Evolutionary conservation across 148 eudicot species (phyloP).

Genomic region (Nepenthes mirabilis): DNA sequence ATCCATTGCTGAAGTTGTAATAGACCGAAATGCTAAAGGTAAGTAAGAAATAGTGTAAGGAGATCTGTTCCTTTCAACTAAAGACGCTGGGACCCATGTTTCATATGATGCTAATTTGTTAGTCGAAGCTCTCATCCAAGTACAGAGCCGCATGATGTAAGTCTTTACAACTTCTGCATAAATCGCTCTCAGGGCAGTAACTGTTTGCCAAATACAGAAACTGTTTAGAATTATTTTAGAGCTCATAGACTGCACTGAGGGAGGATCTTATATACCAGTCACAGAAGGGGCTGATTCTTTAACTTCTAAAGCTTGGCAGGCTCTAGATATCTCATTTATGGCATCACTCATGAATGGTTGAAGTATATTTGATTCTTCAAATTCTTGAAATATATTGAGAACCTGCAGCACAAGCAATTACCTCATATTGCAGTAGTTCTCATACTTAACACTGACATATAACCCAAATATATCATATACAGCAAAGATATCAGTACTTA

Average conservation of each 20-base stretch:
- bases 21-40: conserved; percentile 80
- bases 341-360: conserved; percentile 74
- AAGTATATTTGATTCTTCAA: conserved; percentile 83
- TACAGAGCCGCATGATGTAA: conserved; percentile 78
- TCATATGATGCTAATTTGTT: conserved; percentile 74
- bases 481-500: neutral
- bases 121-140: conserved; percentile 88
- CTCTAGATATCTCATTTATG: conserved; percentile 72
- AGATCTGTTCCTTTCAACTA: conserved; percentile 87
- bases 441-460: neutral
- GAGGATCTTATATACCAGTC: conserved; percentile 37
- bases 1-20: conserved; percentile 69
- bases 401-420: conserved; percentile 39
- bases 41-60: conserved; percentile 76
- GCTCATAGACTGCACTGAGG: conserved; percentile 5
- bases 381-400: conserved; percentile 60
- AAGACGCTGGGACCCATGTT: conserved; percentile 83
- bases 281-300: conserved; percentile 88
- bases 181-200: conserved; percentile 59
- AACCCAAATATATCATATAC: neutral
- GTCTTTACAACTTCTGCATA: conserved; percentile 78
- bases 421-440: neutral
- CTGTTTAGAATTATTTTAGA: conserved; percentile 10
- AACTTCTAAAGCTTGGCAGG: conserved; percentile 79
- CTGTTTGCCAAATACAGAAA: conserved; percentile 33